Conservation (phyloP, 345 rosid species). For the Capsella bursapastoris region DNA sequence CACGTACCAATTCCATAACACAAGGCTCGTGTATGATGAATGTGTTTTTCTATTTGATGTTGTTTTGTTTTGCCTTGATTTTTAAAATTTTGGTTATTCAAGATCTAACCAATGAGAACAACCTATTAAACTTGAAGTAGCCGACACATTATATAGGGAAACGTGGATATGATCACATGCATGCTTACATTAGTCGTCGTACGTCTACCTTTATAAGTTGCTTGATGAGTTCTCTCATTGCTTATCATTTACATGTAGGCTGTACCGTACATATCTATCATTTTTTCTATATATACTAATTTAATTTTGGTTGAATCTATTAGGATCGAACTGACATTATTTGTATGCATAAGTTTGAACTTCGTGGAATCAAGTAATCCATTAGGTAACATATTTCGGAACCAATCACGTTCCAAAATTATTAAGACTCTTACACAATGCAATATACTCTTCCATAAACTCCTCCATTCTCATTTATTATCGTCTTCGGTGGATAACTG, state of each 20-base stretch:
- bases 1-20: slow-evolving; percentile 38
- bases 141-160: background rate
- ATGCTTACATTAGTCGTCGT: background rate
- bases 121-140: too few species aligned
- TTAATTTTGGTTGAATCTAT: too few species aligned
- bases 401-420: too few species aligned
- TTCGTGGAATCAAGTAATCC: too few species aligned
- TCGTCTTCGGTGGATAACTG: too few species aligned
- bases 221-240: background rate
- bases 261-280: background rate
- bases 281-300: background rate
- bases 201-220: background rate
- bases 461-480: too few species aligned
- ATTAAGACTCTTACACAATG: too few species aligned
- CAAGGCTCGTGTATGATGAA: background rate
- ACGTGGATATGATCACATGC: background rate
- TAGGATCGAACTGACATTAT: too few species aligned
- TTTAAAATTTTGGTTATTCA: background rate
- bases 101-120: too few species aligned
- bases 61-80: background rate
- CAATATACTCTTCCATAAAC: too few species aligned
- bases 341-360: too few species aligned
- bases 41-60: background rate
- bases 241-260: background rate
- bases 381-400: too few species aligned